Evolutionary conservation across 2,329 filamentous ascomycete genomes (phyloP), one percentile per base, ranked within the genome.

Genomic region (Pseudopithomyces maydicus): DNA sequence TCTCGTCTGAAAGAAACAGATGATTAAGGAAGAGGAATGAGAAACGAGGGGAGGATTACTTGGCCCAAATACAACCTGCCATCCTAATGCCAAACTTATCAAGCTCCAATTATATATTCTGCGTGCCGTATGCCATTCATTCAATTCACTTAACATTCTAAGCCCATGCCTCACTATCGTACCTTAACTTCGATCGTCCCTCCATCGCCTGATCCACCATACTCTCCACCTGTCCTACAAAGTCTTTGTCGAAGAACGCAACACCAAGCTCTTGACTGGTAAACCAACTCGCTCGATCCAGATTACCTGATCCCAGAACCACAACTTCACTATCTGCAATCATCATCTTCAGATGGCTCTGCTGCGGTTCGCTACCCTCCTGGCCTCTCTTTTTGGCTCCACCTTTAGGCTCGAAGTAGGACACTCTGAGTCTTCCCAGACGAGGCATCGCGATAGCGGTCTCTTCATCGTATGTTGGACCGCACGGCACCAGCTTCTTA

Each of bases 271-370:
- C 91, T 75, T 95, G 91, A 72, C 90, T 93, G 5, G 91, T 95
- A 75, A 86, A 93, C 90, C 90, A 95, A 70, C 90, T 93, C 7
- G 91, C 90, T 1, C 91, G 84, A 75, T 96, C 91, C 82, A 93
- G 86, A 71, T 96, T 96, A 1, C 90, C 91, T 17, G 90, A 93
- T 0, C 91, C 91, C 2, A 95, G 77, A 0, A 95, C 81, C 1
- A 88, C 80, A 19, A 87, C 85, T 58, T 86, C 80, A 1, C 81
- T 80, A 71, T 96, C 91, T 2, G 94, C 84, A 52, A 92, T 81
- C 0, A 86, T 89, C 69, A 92, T 82, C 74, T 96, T 96, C 55
- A 94, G 79, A 75, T 96, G 91, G 4, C 87, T 88, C 52, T 91
- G 87, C 2, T 89, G 85, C 0, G 90, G 89, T 67, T 90, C 86